Base-by-base conservation (phyloP, 2,329 filamentous ascomycete genomes). In the Cladobotryum protrusum region DNA sequence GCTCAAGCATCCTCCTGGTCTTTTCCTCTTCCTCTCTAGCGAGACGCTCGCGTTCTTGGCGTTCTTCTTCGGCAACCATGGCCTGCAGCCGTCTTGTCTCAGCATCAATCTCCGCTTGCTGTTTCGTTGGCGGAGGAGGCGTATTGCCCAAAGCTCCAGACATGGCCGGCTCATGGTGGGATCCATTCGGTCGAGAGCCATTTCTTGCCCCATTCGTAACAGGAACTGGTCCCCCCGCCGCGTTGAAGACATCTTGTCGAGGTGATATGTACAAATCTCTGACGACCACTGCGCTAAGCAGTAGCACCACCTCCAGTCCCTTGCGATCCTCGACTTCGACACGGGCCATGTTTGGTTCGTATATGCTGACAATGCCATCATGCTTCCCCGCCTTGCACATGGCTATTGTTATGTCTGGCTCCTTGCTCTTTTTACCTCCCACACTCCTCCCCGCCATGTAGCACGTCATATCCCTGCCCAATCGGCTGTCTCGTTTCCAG, bases 291-390 rank as follows among this genome's bases (percentile, higher is more conserved):
- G 82, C 79, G 24, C 79, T 74, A 17, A 86, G 67, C 17, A 86
- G 64, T 15, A 97, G 69, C 1, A 91, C 84, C 1, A 97, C 80
- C 64, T 99, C 93, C 4, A 97, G 73, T 0, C 93, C 93, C 67
- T 96, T 97, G 50, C 86, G 83, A 67, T 99, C 93, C 66, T 99
- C 90, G 54, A 97, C 83, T 40, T 97, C 91, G 11, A 97, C 86
- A 6, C 93, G 79, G 54, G 86, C 85, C 62, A 97, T 76, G 63
- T 97, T 97, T 5, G 92, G 88, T 67, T 99, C 88, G 72, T 97
- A 96, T 39, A 99, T 78, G 2, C 91, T 95, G 52, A 97, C 69
- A 29, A 67, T 63, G 34, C 70, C 72, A 59, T 91, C 87, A 43
- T 73, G 70, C 57, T 82, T 85, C 20, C 85, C 75, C 15, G 79